Evolutionary conservation across 2,329 filamentous ascomycete species (phyloP).

Genomic region (Diaporthe helianthi): DNA sequence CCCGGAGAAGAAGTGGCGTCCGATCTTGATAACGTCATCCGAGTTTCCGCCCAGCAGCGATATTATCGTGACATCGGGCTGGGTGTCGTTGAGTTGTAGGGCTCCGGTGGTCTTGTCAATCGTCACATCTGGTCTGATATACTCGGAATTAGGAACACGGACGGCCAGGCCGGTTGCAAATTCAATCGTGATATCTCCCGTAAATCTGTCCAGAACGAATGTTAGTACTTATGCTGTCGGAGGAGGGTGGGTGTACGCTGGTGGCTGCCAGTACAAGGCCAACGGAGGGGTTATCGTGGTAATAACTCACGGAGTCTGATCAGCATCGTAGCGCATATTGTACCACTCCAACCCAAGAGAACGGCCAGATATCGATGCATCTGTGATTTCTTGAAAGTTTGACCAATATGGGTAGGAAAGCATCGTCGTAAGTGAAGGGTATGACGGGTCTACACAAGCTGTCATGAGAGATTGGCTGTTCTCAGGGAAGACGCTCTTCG

Average conservation of each 20-base stretch:
- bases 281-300: no score
- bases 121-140: background rate
- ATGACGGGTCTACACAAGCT: background rate
- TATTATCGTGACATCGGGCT: no score
- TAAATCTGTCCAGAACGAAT: background rate
- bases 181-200: background rate
- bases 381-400: background rate
- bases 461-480: background rate
- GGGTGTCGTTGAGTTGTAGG: background rate
- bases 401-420: background rate
- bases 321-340: background rate
- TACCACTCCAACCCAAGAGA: background rate
- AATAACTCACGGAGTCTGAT: constrained; percentile 1
- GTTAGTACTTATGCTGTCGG: background rate
- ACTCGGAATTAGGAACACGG: background rate
- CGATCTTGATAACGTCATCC: no score
- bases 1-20: no score
- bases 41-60: no score
- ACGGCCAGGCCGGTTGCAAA: background rate
- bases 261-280: no score
- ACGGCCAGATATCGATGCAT: background rate
- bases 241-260: no score
- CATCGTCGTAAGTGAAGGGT: background rate
- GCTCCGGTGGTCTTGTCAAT: background rate
- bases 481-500: background rate